A percentile compares a stretch with the other conserved stretches of the same genome.
Evolutionary conservation across 1,284 basidiomycete genomes (phyloP).

Genomic region (Phylloboletellus chloephorus): DNA sequence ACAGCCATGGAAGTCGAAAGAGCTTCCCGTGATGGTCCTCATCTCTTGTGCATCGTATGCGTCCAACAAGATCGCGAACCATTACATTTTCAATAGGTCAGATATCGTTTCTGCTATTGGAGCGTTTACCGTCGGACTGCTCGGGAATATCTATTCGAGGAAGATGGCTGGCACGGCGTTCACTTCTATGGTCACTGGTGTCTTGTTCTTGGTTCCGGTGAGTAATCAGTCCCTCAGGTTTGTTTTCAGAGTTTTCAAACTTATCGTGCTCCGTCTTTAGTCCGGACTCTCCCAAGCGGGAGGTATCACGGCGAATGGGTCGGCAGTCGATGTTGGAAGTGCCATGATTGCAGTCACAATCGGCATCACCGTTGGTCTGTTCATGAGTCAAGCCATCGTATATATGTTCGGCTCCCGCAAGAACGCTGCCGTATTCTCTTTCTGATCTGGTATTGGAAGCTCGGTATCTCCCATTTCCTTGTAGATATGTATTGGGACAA

Average conservation of each 20-base stretch:
- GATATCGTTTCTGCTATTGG: slow-evolving; percentile 85
- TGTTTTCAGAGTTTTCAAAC: slow-evolving; percentile 6
- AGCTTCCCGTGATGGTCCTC: slow-evolving; percentile 78
- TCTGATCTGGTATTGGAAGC: slow-evolving; percentile 36
- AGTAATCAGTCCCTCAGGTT: slow-evolving; percentile 26
- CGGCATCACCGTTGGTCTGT: slow-evolving; percentile 86
- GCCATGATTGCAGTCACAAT: slow-evolving; percentile 87
- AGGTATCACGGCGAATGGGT: slow-evolving; percentile 65
- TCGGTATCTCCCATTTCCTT: background rate
- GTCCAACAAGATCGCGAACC: slow-evolving; percentile 74
- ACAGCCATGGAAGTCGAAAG: slow-evolving; percentile 65
- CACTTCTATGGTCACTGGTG: slow-evolving; percentile 84
- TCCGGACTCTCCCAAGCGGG: slow-evolving; percentile 85
- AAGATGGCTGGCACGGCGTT: slow-evolving; percentile 87
- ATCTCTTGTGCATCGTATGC: slow-evolving; percentile 79
- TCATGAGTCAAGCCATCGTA: slow-evolving; percentile 81
- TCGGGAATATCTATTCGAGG: slow-evolving; percentile 81
- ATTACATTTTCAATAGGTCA: slow-evolving; percentile 81
- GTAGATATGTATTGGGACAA: slow-evolving; percentile 5
- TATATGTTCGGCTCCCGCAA: slow-evolving; percentile 82
- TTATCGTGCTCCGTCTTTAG: slow-evolving; percentile 33
- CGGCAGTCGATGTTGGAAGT: slow-evolving; percentile 70
- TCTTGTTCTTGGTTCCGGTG: slow-evolving; percentile 79
- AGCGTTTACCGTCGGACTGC: slow-evolving; percentile 75
- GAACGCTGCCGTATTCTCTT: slow-evolving; percentile 80